Conservation (phyloP, 2,329 filamentous ascomycete genomes). For the Neurospora sp. region DNA sequence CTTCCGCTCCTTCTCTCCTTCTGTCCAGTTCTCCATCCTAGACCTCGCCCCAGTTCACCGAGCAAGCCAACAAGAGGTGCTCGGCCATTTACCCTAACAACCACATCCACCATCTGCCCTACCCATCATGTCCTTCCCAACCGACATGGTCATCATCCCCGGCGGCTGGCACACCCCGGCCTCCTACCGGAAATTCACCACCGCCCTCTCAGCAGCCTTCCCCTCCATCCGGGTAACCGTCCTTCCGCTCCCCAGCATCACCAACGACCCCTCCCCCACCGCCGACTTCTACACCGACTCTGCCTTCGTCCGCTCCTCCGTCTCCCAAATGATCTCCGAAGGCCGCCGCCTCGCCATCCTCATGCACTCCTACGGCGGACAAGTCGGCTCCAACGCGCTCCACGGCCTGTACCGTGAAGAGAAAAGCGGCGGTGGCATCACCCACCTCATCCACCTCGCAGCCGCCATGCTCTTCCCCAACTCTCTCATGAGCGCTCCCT, state of each 20-base stretch:
- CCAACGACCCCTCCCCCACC: slow-evolving; percentile 17
- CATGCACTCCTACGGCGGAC: slow-evolving; percentile 21
- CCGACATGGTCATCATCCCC: slow-evolving; percentile 10
- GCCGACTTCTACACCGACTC: slow-evolving; percentile 15
- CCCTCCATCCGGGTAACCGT: slow-evolving; percentile 14
- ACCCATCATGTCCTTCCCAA: not conserved
- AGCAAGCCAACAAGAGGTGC: not conserved
- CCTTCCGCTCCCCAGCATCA: slow-evolving; percentile 12
- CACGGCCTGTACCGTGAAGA: not conserved
- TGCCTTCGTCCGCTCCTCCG: slow-evolving; percentile 11
- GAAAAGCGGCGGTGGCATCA: slow-evolving; percentile 13
- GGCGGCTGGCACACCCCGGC: slow-evolving; percentile 14
- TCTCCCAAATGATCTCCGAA: slow-evolving; percentile 12
- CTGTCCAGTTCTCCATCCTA: not conserved
- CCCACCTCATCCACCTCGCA: slow-evolving; percentile 16
- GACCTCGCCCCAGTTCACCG: not conserved
- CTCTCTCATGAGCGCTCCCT: not conserved
- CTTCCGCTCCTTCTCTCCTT: not conserved
- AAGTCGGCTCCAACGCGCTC: slow-evolving; percentile 19
- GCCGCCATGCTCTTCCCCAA: not conserved
- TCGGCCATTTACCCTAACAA: too few relatives aligned
- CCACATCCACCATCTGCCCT: too few relatives aligned
- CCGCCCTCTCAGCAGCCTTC: slow-evolving; percentile 7
- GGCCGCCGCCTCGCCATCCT: slow-evolving; percentile 15
- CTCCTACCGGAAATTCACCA: slow-evolving; percentile 13